Evolutionary conservation across 2,329 filamentous ascomycete species (phyloP).

Genomic region (Sporothrix globosa): DNA sequence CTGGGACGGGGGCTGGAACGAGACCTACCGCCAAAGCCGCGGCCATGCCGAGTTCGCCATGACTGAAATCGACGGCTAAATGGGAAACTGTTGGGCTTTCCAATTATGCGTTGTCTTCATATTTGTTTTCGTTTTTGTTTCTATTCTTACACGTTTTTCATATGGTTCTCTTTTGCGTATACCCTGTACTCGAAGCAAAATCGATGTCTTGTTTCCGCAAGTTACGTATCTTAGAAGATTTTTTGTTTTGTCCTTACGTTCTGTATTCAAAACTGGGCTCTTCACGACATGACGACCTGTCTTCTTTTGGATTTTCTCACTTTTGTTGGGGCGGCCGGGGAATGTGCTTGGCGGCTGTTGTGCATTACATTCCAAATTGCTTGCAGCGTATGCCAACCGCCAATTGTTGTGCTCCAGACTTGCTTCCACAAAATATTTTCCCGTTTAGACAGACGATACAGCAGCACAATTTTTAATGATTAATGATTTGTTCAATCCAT

Average conservation of each 20-base stretch:
- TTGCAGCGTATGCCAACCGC: background rate
- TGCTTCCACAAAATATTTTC: background rate
- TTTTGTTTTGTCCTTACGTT: background rate
- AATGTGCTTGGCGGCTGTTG: background rate
- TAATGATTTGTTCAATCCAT: background rate
- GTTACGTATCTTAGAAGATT: background rate
- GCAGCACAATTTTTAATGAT: background rate
- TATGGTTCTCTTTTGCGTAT: background rate
- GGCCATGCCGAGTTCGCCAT: constrained; percentile 28
- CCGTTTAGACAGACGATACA: constrained; percentile 12
- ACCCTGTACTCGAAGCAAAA: constrained; percentile 8
- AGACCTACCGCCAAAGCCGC: constrained; percentile 24
- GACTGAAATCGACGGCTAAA: constrained; percentile 23
- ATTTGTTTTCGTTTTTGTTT: background rate
- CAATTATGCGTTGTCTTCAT: background rate
- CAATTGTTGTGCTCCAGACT: background rate
- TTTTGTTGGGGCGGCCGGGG: no score
- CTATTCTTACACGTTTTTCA: background rate
- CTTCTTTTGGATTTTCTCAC: background rate
- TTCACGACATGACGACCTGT: constrained; percentile 9
- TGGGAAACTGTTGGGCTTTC: background rate
- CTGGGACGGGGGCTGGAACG: constrained; percentile 30
- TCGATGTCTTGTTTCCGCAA: background rate
- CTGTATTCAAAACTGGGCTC: background rate
- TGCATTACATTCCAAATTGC: background rate